A percentile compares a stretch with the other conserved stretches of the same genome.
These are phyloP conservation scores for Luzula sylvatica DNA, from an alignment of 176 grass and related monocot genomes.

Conservation along the genomic window DNA sequence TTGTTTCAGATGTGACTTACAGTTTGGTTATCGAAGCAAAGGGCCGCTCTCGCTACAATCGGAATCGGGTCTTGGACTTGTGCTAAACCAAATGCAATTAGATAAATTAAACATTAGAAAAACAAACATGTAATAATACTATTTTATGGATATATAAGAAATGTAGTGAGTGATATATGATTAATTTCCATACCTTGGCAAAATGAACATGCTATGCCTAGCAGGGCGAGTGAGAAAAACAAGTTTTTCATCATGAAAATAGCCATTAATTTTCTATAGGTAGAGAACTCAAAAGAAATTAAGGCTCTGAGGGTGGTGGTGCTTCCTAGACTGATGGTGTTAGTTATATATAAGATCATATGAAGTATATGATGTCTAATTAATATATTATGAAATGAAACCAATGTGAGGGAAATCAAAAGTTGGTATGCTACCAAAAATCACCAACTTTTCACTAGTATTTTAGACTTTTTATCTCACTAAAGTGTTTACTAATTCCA, in stretches of 20 bases:
- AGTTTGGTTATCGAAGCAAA: conserved; percentile 52
- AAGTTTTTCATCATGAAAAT: conserved; percentile 22
- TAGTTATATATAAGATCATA: conserved; percentile 2
- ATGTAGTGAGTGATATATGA: not conserved
- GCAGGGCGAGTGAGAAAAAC: conserved; percentile 15
- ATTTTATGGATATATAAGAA: not conserved
- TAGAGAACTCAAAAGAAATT: conserved; percentile 4
- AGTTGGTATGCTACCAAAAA: conserved; percentile 34
- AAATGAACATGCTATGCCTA: conserved; percentile 26
- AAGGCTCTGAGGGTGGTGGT: not conserved
- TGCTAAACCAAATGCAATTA: conserved; percentile 23
- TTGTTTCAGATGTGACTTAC: conserved; percentile 8
- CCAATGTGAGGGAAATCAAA: not conserved
- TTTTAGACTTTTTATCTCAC: conserved; percentile 25
- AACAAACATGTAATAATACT: not conserved
- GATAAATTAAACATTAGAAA: not conserved
- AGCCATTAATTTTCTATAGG: conserved; percentile 24
- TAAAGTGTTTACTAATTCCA: conserved; percentile 32
- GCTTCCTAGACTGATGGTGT: not conserved
- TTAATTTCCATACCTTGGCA: conserved; percentile 40
- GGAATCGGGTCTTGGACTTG: conserved; percentile 47
- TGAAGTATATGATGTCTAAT: conserved; percentile 7
- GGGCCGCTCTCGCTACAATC: conserved; percentile 67
- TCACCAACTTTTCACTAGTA: conserved; percentile 68
- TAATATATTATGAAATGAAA: conserved; percentile 1